Conservation (phyloP, 192 early-diverging fungal species). For the Coemansia asiatica region DNA sequence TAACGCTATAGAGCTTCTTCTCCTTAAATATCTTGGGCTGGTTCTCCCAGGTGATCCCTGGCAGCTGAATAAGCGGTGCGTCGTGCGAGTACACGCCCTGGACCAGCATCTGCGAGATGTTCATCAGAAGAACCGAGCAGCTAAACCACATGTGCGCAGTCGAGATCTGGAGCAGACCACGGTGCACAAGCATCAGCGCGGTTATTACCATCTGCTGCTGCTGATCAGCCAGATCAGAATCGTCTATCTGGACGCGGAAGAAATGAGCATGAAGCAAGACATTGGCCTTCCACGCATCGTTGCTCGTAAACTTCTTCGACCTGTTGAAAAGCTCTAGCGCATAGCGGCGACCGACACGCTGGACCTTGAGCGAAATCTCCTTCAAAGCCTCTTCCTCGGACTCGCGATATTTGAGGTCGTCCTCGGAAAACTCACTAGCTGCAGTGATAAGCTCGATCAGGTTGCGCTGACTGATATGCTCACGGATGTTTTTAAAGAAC, state of each 20-base stretch:
- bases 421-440: slow-evolving; percentile 69
- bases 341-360: slow-evolving; percentile 36
- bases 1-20: slow-evolving; percentile 55
- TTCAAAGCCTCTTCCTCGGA: slow-evolving; percentile 55
- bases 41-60: slow-evolving; percentile 68
- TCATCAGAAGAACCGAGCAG: slow-evolving; percentile 69
- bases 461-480: slow-evolving; percentile 64
- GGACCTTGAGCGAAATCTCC: slow-evolving; percentile 42
- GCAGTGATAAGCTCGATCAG: slow-evolving; percentile 75
- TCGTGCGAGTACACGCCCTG: slow-evolving; percentile 84
- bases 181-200: slow-evolving; percentile 70
- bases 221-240: slow-evolving; percentile 50
- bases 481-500: slow-evolving; percentile 89
- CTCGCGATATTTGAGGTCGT: slow-evolving; percentile 46
- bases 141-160: slow-evolving; percentile 82
- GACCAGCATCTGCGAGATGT: slow-evolving; percentile 83
- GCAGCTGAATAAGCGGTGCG: slow-evolving; percentile 82
- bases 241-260: slow-evolving; percentile 65
- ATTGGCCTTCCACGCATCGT: slow-evolving; percentile 64
- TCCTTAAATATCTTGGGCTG: slow-evolving; percentile 64
- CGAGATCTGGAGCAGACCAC: slow-evolving; percentile 86
- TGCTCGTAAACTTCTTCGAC: slow-evolving; percentile 51
- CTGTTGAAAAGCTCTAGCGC: slow-evolving; percentile 42
- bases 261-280: slow-evolving; percentile 85
- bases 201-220: slow-evolving; percentile 74